A percentile compares a stretch with the other conserved stretches of the same genome.
phyloP scores from a whole-genome alignment of 495 filamentous ascomycete species.

The Penicillium goetzii region DNA sequence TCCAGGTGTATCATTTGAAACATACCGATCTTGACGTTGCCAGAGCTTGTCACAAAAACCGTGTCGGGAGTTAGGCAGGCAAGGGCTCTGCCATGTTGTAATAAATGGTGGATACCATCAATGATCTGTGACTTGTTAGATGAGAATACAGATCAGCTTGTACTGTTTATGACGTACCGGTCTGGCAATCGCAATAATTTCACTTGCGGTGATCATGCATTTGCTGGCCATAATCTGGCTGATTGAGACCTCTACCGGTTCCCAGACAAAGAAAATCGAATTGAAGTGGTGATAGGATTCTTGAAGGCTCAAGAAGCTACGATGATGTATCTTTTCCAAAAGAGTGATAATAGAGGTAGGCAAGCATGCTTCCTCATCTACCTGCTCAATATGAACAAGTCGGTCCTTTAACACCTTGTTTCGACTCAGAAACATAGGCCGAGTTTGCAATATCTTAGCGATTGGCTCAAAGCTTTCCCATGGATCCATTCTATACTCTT shows the following conservation, averaged over 20 bases:
- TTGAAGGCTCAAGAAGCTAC: constrained; percentile 8
- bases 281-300: constrained; percentile 12
- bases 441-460: constrained; percentile 9
- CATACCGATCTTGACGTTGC: constrained; percentile 13
- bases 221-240: constrained; percentile 12
- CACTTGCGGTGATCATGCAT: constrained; percentile 7
- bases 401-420: not conserved
- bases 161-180: constrained; percentile 9
- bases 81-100: constrained; percentile 14
- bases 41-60: constrained; percentile 15
- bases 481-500: not conserved
- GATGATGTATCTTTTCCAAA: constrained; percentile 7
- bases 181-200: constrained; percentile 10
- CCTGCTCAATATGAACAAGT: constrained; percentile 9
- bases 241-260: constrained; percentile 12
- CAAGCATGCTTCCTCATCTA: constrained; percentile 4
- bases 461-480: constrained; percentile 11
- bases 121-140: constrained; percentile 6
- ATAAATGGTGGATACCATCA: constrained; percentile 7
- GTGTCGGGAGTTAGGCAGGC: constrained; percentile 12
- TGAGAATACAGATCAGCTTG: not conserved
- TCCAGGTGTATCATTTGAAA: not conserved
- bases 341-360: constrained; percentile 6
- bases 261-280: constrained; percentile 9
- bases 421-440: constrained; percentile 9